These are phyloP conservation scores for Geosmithia putterillii DNA, from an alignment of 2,329 filamentous ascomycete species.

Conservation along the genomic window DNA sequence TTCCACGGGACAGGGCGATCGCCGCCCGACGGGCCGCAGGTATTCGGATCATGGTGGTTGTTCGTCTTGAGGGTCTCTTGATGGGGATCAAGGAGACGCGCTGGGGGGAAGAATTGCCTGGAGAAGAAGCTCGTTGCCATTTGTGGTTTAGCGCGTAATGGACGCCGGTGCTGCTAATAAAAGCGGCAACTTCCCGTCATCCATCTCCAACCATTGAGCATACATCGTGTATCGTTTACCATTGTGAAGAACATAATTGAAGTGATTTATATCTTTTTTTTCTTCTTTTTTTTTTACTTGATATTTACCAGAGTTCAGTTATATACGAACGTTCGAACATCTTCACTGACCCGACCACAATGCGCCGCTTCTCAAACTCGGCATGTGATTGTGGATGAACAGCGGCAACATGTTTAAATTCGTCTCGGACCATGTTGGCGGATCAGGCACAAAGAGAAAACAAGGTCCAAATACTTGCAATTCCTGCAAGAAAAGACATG, in stretches of 20 bases:
- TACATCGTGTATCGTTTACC: too few species aligned
- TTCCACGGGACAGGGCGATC: conserved; percentile 5
- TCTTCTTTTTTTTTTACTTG: too few species aligned
- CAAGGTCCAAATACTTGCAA: conserved; percentile 4
- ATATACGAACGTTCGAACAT: too few species aligned
- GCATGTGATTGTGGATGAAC: too few species aligned
- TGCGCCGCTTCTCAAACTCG: too few species aligned
- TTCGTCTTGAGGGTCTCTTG: neutral
- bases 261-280: too few species aligned
- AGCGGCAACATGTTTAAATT: conserved; percentile 8
- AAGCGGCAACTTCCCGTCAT: too few species aligned
- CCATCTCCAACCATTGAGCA: too few species aligned
- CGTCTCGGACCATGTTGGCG: conserved; percentile 15
- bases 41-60: conserved; percentile 16
- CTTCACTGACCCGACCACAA: too few species aligned
- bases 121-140: conserved; percentile 9
- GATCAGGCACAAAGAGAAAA: conserved; percentile 6
- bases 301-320: too few species aligned
- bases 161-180: neutral
- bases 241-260: too few species aligned
- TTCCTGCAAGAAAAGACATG: conserved; percentile 5
- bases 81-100: neutral
- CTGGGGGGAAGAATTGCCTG: neutral
- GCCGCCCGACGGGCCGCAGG: conserved; percentile 8
- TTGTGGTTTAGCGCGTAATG: conserved; percentile 9